These are phyloP conservation scores for Diospyros kaki DNA, from an alignment of 148 eudicot species.

Conservation along the genomic window DNA sequence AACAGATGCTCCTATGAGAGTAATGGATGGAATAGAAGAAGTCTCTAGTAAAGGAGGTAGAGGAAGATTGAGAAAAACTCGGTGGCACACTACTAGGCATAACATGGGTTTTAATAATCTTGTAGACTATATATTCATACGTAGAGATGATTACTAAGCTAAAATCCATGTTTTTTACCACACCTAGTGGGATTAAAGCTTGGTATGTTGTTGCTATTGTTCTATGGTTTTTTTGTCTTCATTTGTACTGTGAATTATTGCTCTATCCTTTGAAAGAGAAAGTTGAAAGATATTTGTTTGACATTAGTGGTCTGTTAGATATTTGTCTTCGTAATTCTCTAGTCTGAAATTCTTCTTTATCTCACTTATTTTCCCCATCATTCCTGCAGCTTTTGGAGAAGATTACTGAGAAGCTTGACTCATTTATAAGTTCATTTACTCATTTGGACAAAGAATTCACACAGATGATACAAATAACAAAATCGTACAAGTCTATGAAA, in stretches of 20 bases:
- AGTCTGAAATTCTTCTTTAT: constrained; percentile 3
- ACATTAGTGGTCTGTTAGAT: neutral
- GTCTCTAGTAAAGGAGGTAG: no score
- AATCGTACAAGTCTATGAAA: constrained; percentile 56
- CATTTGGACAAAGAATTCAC: constrained; percentile 79
- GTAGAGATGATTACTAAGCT: no score
- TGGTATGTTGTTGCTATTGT: neutral
- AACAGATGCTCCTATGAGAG: no score
- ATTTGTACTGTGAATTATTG: neutral
- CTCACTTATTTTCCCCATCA: neutral
- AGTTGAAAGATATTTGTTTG: neutral
- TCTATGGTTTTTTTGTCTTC: neutral
- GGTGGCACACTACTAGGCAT: no score
- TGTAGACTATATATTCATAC: no score
- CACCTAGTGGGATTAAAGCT: no score
- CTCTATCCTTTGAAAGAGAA: neutral
- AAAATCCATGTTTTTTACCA: no score
- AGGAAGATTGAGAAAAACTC: no score
- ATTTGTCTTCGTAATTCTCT: neutral
- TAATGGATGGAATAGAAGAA: no score
- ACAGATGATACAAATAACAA: constrained; percentile 61
- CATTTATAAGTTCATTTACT: constrained; percentile 71
- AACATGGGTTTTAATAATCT: no score
- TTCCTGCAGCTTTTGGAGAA: constrained; percentile 74
- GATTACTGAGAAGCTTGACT: constrained; percentile 70